Conservation (phyloP, 2,329 filamentous ascomycete genomes). For the Fusarium proliferatum region DNA sequence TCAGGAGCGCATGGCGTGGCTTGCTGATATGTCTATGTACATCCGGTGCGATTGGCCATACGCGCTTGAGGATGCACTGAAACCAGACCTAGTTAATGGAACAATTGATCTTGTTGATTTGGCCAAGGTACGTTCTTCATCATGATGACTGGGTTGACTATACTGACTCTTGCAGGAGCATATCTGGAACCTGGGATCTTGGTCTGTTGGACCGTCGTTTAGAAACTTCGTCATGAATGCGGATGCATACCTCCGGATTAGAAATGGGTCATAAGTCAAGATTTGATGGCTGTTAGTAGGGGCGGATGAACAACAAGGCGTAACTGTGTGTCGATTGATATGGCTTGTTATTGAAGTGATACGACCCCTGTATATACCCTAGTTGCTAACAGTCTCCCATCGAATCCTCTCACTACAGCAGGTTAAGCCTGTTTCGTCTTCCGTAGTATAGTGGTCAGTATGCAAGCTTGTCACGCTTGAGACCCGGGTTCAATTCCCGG, state of each 20-base stretch:
- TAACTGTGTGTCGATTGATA: no score
- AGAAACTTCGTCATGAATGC: neutral
- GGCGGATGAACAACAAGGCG: no score
- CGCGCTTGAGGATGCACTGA: neutral
- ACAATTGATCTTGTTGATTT: neutral
- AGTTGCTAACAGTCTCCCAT: accelerated
- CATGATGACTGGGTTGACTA: accelerated
- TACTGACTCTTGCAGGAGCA: slow-evolving; percentile 2
- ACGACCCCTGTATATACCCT: neutral
- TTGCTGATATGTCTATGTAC: neutral
- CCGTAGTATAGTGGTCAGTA: slow-evolving; percentile 26
- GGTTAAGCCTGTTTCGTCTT: slow-evolving; percentile 1
- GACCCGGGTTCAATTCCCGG: slow-evolving; percentile 26
- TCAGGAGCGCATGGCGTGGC: slow-evolving; percentile 27
- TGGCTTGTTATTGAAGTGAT: no score
- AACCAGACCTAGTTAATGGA: neutral
- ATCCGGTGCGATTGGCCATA: slow-evolving; percentile 24
- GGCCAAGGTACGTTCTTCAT: neutral
- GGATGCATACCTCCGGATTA: slow-evolving; percentile 1
- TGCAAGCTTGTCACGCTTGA: slow-evolving; percentile 25
- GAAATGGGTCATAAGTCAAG: neutral
- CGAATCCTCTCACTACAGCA: slow-evolving; percentile 12
- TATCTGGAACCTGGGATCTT: slow-evolving; percentile 10
- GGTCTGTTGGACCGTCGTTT: slow-evolving; percentile 21
- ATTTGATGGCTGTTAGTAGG: accelerated